phyloP scores from a whole-genome alignment of 106 monocot species.

The Xerophyta viscosa region DNA sequence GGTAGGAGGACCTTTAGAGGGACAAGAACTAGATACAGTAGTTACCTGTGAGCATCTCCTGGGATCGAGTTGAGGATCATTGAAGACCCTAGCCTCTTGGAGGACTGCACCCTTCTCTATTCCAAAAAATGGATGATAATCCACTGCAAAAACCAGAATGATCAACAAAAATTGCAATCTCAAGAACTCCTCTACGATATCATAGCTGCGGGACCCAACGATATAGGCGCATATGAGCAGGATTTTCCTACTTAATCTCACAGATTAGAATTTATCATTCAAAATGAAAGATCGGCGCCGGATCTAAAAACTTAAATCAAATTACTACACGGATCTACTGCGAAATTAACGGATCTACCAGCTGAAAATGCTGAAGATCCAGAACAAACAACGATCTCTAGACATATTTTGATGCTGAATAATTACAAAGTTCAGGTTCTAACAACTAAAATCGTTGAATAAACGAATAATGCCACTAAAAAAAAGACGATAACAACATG shows the following conservation, averaged over 20 bases:
- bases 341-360: neutral
- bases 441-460: neutral
- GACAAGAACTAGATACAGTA: neutral
- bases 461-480: neutral
- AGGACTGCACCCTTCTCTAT: conserved; percentile 95
- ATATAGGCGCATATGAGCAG: too few relatives aligned
- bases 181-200: neutral
- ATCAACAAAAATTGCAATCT: conserved; percentile 2
- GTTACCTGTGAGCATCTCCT: conserved; percentile 90
- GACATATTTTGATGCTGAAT: too few relatives aligned
- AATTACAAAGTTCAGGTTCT: too few relatives aligned
- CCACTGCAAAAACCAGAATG: conserved; percentile 20
- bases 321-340: neutral
- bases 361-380: neutral
- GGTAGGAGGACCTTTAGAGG: too few relatives aligned
- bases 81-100: conserved; percentile 94
- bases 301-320: neutral
- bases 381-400: neutral
- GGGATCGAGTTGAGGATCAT: conserved; percentile 94
- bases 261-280: too few relatives aligned
- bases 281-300: neutral
- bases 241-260: too few relatives aligned
- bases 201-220: too few relatives aligned
- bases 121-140: conserved; percentile 89
- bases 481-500: neutral